Evolutionary conservation across 1,284 basidiomycete species (phyloP), one percentile per base, ranked within the genome.

Genomic region (Microbotryum scabiosae): DNA sequence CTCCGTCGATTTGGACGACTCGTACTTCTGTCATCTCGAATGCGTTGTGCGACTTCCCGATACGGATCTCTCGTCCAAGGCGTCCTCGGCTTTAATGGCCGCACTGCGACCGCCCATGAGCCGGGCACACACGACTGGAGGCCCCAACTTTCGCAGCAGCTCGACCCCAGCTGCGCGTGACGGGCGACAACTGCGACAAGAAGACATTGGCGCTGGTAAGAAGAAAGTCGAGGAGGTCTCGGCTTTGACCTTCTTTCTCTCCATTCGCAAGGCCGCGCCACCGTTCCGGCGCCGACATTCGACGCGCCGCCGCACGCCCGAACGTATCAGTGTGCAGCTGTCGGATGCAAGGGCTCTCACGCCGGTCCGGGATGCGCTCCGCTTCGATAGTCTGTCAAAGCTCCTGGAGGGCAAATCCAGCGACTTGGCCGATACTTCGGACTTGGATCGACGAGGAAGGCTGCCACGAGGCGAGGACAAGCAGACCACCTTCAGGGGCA

Each of bases 291-390:
- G 20, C 21, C 12, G 43, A 5, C 23, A 14, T 53, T 25, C 30
- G 54, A 44, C 46, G 47, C 47, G 46, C 23, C 1, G 51, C n/a
- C 47, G 46, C 44, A 16, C 26, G 7, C 43, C 16, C n/a, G 25
- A 20, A 12, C 51, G 56, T 6, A 54, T 67, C 36, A 44, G 63
- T 53, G n/a, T 68, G 30, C 56, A 64, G 1, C 60, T 68, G 2
- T 68, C 67, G 16, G 67, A 68, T 58, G 50, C 55, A 14, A 49
- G 67, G 21, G 67, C 64, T 2, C 51, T 63, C 16, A 41, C 55
- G 21, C 25, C 60, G 50, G 60, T 68, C 23, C 59, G 62, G 3
- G 56, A 64, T 9, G 67, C 67, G 1, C 62, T 68, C 21, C 30
- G 44, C 5, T 18, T 59, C 32, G 56, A 57, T 41, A 41, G 36